Conservation (phyloP, 768 basidiomycete species). For the Auriscalpium microsporum region DNA sequence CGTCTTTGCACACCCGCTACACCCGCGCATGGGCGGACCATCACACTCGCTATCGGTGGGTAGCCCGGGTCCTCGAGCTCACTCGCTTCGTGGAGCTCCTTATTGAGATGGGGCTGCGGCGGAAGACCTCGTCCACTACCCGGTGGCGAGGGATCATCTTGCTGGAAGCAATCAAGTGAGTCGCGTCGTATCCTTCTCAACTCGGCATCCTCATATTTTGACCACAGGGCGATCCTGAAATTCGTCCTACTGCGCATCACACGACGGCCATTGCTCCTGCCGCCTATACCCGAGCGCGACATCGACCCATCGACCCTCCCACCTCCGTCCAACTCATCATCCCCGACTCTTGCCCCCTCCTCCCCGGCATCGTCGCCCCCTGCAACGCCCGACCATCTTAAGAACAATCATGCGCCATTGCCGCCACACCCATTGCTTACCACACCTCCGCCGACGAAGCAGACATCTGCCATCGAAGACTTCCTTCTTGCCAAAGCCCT, state of each 20-base stretch:
- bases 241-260: constrained; percentile 68
- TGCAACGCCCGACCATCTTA: constrained; percentile 69
- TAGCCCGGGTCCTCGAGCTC: constrained; percentile 64
- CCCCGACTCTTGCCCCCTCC: constrained; percentile 54
- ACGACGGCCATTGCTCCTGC: constrained; percentile 62
- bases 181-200: constrained; percentile 5
- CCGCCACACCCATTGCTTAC: constrained; percentile 55
- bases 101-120: constrained; percentile 78
- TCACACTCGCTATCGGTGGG: constrained; percentile 66
- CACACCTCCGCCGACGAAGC: constrained; percentile 39
- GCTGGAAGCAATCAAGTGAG: constrained; percentile 81
- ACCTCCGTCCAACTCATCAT: constrained; percentile 39
- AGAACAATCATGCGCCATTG: constrained; percentile 66
- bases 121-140: constrained; percentile 54
- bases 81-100: constrained; percentile 78
- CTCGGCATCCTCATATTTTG: constrained; percentile 11
- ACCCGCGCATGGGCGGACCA: constrained; percentile 81
- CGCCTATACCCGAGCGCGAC: constrained; percentile 82
- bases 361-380: constrained; percentile 48
- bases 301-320: constrained; percentile 63
- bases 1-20: constrained; percentile 77
- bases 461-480: constrained; percentile 61
- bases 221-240: constrained; percentile 61
- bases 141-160: constrained; percentile 73
- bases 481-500: constrained; percentile 78